Conservation (phyloP, 1,284 basidiomycete species). For the Cryptococcus sp. region DNA sequence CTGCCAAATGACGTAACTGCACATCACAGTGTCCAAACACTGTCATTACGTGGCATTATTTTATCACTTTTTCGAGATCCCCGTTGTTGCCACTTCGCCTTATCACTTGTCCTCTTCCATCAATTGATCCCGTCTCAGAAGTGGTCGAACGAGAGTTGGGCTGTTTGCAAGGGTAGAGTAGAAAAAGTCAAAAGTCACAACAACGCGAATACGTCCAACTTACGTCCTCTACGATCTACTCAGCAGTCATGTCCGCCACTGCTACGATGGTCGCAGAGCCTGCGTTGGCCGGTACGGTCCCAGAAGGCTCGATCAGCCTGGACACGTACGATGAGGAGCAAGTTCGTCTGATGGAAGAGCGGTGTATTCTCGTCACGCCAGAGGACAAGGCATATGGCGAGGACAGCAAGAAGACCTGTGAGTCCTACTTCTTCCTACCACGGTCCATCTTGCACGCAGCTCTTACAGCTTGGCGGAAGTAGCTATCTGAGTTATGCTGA, state of each 20-base stretch:
- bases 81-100: too few relatives aligned
- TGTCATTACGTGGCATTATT: too few relatives aligned
- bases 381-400: conserved; percentile 87
- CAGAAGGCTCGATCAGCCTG: conserved; percentile 30
- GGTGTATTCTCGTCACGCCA: conserved; percentile 92
- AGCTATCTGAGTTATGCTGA: background rate
- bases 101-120: too few relatives aligned
- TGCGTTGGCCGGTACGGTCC: conserved; percentile 6
- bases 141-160: too few relatives aligned
- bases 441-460: too few relatives aligned
- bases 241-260: conserved; percentile 18
- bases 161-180: too few relatives aligned
- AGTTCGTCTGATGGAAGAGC: conserved; percentile 89
- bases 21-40: too few relatives aligned
- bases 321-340: conserved; percentile 55
- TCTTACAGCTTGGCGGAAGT: background rate
- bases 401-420: conserved; percentile 95
- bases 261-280: conserved; percentile 11
- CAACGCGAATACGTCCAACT: background rate
- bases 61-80: too few relatives aligned
- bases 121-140: too few relatives aligned
- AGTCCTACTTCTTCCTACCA: conserved; percentile 41
- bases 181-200: conserved; percentile 1
- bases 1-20: too few relatives aligned
- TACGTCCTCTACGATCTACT: background rate